Base-by-base conservation (phyloP, 148 eudicot genomes). In the Chenopodium quinoa region DNA sequence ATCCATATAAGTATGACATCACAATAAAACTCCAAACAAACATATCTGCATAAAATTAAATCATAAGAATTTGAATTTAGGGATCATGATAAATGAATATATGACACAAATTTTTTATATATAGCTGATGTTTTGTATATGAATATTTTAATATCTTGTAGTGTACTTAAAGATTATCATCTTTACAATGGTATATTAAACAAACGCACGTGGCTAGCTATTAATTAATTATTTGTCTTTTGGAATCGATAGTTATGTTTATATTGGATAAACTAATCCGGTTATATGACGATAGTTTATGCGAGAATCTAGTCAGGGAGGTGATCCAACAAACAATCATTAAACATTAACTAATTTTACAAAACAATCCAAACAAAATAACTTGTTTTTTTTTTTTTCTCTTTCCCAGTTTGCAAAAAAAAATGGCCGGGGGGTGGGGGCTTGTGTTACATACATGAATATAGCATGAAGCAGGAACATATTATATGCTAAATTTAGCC, bases 401-500 rank as follows among this genome's bases (percentile, higher is more conserved):
- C 9, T 23, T 47, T 23, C 14, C 10, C 62, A 56, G 16, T 56
- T 19, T 72, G 17, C 22, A 10, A 13, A 7, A 73, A 27, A 23
- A 23, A 23, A 23, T 23, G 25, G 25, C 25, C 25, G 25, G 25
- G 25, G 25, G 25, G 25, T 23, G 25, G 25, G 25, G 25, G 25
- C 25, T 23, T 23, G 25, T 23, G 44, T 0, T 25, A 47, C 80
- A 67, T 67, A 67, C 54, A 63, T 63, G 46, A 7, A 62, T 14
- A 64, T 71, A 9, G 67, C 48, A 23, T 83, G 23, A 86, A 86
- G 82, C 89, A 88, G 91, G 93, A 89, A 90, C 93, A 89, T 69
- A 74, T 63, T 27, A 62, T 84, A 62, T 84, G 86, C 86, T 80
- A 84, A 84, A 2, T 84, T 76, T 7, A 70, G 80, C 86, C 31